Evolutionary conservation across 805 yeast species (phyloP), one percentile per base, ranked within the genome.

Genomic region (Saturnispora serradocipensis): DNA sequence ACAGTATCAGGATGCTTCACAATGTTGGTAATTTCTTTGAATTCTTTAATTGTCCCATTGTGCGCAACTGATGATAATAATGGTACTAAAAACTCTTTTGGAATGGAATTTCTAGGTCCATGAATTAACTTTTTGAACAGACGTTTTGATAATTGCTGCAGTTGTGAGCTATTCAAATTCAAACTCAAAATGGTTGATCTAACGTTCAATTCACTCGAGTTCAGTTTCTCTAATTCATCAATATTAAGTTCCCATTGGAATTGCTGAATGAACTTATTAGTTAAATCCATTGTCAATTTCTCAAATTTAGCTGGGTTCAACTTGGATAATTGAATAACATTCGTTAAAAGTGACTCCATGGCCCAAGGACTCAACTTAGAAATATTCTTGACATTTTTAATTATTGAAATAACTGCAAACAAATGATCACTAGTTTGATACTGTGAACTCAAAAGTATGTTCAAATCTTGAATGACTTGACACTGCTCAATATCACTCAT

Each of bases 1-100:
- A 79, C 73, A 2, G 72, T 71, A 43, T 73, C 70, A 6, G 82
- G 71, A 52, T 73, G 72, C 55, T 79, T 80, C 11, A 74, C 76
- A 18, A 82, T 61, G 32, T 77, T 78, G 34, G 75, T 65, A 5
- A 82, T 66, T 57, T 77, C 81, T 63, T 84, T 84, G 73, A 82
- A 84, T 36, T 79, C 81, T 56, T 78, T 76, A 48, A 66, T 64
- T 36, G 67, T 67, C 15, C 58, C 59, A 20, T 47, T 32, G 24
- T 57, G 52, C 4, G 56, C 59, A 15, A 59, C 48, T 42, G 66
- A 64, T 28, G 66, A 61, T 34, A 80, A 67, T 3, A 72, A 64
- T 10, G 74, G 64, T 11, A 72, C 67, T 48, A 82, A 65, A 18
- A 84, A 56, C 54, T 75, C 79, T 47, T 68, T 68, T 2, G 89